Evolutionary conservation across 1,139 yeast species (phyloP), one percentile per base, ranked within the genome.

Genomic region (Kodamaea fungicola): DNA sequence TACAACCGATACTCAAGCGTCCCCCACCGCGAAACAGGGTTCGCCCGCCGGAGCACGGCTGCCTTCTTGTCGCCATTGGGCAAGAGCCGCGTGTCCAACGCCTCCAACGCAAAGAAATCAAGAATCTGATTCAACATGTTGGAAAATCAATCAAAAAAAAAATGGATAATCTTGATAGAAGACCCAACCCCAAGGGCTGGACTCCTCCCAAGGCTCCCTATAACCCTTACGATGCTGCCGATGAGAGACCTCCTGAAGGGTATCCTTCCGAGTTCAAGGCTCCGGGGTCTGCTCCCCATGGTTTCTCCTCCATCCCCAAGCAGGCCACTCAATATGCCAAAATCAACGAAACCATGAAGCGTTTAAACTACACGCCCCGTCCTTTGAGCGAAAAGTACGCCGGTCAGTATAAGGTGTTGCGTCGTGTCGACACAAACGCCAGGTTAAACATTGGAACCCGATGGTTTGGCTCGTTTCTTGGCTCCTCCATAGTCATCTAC

Each of bases 121-220:
- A 61, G 59, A 8, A 67, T 12, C 24, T 32, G 28, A 10, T 27
- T 24, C 10, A 37, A 24, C 34, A 37, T 32, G 13, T 12, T 12
- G 24, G 12, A 23, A 30, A 30, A 10, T 19, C 13, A n/a, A 21
- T 10, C 24, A n/a, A 12, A 28, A 22, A 28, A 19, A 28, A 19
- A 19, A 30, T 32, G 25, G 42, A 35, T 34, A 57, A 55, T 22
- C 31, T 44, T 22, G 69, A 74, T 30, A 70, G 94, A 65, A 65
- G 89, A 42, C 87, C 94, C 2, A 82, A 85, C 50, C 94, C 95
- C 2, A 76, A 77, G 12, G 92, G 92, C 0, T 85, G 95, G 95
- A 74, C 74, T 0, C 86, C 82, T 2, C 95, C 95, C 3, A 76
- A 74, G 45, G 92, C 90, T 2, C 92, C 92, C 0, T 87, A 85